Evolutionary conservation across 345 rosid genomes (phyloP).

Genomic region (Lumnitzera littorea): DNA sequence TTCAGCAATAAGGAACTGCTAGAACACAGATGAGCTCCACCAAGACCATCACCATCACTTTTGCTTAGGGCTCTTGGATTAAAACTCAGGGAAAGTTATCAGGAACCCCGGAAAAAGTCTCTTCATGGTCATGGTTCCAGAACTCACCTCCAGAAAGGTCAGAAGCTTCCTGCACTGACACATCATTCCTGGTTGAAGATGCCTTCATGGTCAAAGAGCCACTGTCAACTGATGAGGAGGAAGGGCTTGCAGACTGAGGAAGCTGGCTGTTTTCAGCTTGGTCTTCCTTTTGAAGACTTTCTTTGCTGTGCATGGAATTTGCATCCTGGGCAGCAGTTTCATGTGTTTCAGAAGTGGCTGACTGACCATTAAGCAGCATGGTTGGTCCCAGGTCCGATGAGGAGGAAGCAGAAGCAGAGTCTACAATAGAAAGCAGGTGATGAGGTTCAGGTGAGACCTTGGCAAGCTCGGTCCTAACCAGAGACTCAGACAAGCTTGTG

Average conservation of each 20-base stretch:
- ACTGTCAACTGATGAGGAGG: conserved; percentile 19
- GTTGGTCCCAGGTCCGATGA: conserved; percentile 36
- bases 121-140: background rate
- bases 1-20: too few relatives aligned
- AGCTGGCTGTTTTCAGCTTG: conserved; percentile 21
- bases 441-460: conserved; percentile 16
- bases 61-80: too few relatives aligned
- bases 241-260: conserved; percentile 21
- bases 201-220: conserved; percentile 1
- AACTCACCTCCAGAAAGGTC: conserved; percentile 31
- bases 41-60: too few relatives aligned
- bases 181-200: conserved; percentile 21
- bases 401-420: conserved; percentile 31
- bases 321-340: conserved; percentile 19
- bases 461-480: conserved; percentile 26
- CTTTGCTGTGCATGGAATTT: conserved; percentile 7
- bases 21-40: too few relatives aligned
- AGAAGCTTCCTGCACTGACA: conserved; percentile 17
- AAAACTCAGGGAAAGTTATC: too few relatives aligned
- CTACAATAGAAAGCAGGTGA: conserved; percentile 10
- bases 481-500: conserved; percentile 15
- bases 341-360: conserved; percentile 25
- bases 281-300: conserved; percentile 16
- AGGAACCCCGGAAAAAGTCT: background rate
- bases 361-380: conserved; percentile 14